Conservation (phyloP, 306 rosid genomes). For the Inga oerstediana region DNA sequence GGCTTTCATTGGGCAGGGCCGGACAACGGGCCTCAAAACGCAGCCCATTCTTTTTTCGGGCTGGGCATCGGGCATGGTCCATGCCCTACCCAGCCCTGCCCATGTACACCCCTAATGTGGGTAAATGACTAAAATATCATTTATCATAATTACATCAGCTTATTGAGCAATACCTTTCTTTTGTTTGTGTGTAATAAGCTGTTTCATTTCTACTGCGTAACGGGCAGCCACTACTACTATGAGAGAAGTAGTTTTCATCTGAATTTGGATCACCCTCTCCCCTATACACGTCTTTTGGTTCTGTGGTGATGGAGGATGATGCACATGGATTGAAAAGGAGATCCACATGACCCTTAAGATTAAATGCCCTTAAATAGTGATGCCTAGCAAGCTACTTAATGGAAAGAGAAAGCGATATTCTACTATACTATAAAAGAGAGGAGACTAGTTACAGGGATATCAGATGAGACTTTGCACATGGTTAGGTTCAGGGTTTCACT, state of each 20-base stretch:
- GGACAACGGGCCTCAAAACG: too few species aligned
- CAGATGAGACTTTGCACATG: not conserved
- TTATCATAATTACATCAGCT: not conserved
- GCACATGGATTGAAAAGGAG: not conserved
- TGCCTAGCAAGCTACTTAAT: not conserved
- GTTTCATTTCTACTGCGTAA: not conserved
- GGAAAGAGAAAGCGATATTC: not conserved
- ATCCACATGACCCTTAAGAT: not conserved
- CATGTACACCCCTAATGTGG: too few species aligned
- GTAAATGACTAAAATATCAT: not conserved
- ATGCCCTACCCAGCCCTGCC: too few species aligned
- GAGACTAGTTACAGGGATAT: not conserved
- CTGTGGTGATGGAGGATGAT: not conserved
- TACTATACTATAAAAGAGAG: not conserved
- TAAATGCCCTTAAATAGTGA: not conserved
- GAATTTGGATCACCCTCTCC: not conserved
- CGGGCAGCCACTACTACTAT: not conserved
- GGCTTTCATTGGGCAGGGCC: too few species aligned
- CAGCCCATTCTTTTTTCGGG: too few species aligned
- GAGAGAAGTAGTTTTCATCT: not conserved
- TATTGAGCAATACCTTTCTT: not conserved
- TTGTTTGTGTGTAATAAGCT: not conserved
- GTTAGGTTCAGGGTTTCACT: not conserved
- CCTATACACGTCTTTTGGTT: not conserved
- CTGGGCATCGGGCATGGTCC: too few species aligned